Evolutionary conservation across 345 rosid species (phyloP), one percentile per base, ranked within the genome.

Genomic region (Eucalyptus globulus): DNA sequence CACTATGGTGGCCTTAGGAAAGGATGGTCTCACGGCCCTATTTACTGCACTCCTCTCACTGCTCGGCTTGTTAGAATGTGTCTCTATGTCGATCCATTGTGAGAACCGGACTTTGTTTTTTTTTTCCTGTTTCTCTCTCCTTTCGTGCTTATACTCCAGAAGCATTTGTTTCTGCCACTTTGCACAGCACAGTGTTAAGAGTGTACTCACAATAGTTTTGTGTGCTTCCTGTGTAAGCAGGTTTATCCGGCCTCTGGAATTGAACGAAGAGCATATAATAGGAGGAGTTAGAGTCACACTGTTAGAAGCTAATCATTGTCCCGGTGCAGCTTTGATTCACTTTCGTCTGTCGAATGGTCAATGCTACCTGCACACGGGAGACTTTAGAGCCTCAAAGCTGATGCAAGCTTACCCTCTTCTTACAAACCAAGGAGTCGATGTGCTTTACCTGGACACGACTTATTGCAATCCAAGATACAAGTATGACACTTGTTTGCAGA

Each of bases 281-380:
- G 92, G 93, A 85, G 95, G 95, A 76, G 91, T 95, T 44, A 94
- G 86, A 90, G 96, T 94, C 37, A 95, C 97, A 49, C 90, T 96
- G 49, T 88, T 95, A 40, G 97, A 96, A 90, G 97, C 99, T 87
- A 95, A 95, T 91, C 99, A 96, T 86, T 95, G 97, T 83, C 97
- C 97, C 0, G 99, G 97, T 88, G 97, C 99, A 58, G 96, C 95
- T 91, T 91, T 96, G 80, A 91, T 96, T 89, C 94, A 93, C 88
- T 94, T 95, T 87, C 89, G 91, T 86, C 97, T 95, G 62, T 87
- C 89, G 22, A 93, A 91, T 93, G 96, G 96, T 88, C 92, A 93
- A 12, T 89, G 95, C 88, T 93, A 93, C 92, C 91, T 95, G 91
- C 99, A 96, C 80, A 96, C 99, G 1, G 97, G 99, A 93, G 99